Evolutionary conservation across 106 monocot genomes (phyloP).

Genomic region (Dioscorea dumetorum): DNA sequence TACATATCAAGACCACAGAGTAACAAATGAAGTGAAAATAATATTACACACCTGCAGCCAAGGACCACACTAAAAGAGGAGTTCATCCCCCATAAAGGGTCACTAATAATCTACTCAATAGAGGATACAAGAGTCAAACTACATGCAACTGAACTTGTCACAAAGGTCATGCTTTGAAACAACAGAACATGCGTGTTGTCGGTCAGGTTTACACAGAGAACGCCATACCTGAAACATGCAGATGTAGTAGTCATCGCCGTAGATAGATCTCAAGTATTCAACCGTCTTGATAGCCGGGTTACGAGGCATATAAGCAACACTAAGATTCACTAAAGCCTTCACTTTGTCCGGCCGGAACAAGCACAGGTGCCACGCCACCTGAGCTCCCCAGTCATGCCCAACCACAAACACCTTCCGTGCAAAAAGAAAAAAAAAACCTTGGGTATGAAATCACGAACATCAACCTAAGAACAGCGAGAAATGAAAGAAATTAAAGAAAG

Average conservation of each 20-base stretch:
- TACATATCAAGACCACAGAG: too few species aligned
- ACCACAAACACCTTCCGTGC: constrained; percentile 49
- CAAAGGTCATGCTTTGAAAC: too few species aligned
- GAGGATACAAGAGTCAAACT: too few species aligned
- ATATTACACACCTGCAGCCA: too few species aligned
- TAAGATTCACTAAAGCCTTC: constrained; percentile 45
- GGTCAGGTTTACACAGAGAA: not conserved
- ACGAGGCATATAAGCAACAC: constrained; percentile 21
- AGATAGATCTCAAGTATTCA: constrained; percentile 7
- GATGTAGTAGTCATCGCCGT: constrained; percentile 40
- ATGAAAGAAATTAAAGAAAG: too few species aligned
- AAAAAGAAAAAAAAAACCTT: not conserved
- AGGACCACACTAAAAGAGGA: too few species aligned
- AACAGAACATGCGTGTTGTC: too few species aligned
- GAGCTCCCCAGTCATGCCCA: constrained; percentile 69
- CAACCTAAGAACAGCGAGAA: not conserved
- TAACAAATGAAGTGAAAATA: not conserved
- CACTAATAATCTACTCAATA: too few species aligned
- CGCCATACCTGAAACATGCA: constrained; percentile 40
- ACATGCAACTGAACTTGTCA: too few species aligned
- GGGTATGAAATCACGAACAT: not conserved
- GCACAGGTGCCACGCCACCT: constrained; percentile 51
- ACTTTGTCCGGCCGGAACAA: constrained; percentile 51
- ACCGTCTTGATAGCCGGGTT: constrained; percentile 21
- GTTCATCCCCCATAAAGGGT: too few species aligned